Percentiles rank a stretch among this genome's conserved stretches.
Evolutionary conservation across 2,329 filamentous ascomycete species (phyloP).

Genomic region (Pyrenophora seminiperda): DNA sequence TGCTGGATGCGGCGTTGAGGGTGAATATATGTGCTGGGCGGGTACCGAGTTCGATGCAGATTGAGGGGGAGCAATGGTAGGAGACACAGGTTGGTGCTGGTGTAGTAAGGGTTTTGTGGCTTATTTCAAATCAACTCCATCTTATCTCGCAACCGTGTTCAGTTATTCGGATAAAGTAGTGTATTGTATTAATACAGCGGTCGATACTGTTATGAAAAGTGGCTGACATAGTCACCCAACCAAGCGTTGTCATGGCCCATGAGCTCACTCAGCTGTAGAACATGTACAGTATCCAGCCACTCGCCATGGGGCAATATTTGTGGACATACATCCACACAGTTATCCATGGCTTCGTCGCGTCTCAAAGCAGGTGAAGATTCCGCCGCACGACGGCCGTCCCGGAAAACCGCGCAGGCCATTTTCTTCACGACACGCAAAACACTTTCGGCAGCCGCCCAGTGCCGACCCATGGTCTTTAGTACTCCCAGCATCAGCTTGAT

Average conservation of each 20-base stretch:
- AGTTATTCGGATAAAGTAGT: no score
- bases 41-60: conserved; percentile 30
- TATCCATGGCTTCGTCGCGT: not conserved
- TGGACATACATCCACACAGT: not conserved
- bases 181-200: not conserved
- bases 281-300: conserved; percentile 12
- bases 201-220: not conserved
- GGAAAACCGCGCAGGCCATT: conserved; percentile 18
- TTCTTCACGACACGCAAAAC: conserved; percentile 21
- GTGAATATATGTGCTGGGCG: conserved; percentile 49
- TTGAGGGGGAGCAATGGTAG: conserved; percentile 3
- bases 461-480: conserved; percentile 19
- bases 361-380: not conserved
- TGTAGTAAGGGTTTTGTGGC: no score
- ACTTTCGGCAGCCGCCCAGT: conserved; percentile 18
- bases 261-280: conserved; percentile 17
- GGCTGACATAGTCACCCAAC: not conserved
- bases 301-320: conserved; percentile 1
- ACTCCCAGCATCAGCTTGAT: conserved; percentile 23
- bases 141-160: no score
- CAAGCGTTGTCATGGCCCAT: conserved; percentile 14
- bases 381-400: not conserved
- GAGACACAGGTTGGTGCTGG: no score
- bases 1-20: conserved; percentile 49
- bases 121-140: no score